phyloP scores from a whole-genome alignment of 306 rosid genomes.

The Trifolium fragiferum region DNA sequence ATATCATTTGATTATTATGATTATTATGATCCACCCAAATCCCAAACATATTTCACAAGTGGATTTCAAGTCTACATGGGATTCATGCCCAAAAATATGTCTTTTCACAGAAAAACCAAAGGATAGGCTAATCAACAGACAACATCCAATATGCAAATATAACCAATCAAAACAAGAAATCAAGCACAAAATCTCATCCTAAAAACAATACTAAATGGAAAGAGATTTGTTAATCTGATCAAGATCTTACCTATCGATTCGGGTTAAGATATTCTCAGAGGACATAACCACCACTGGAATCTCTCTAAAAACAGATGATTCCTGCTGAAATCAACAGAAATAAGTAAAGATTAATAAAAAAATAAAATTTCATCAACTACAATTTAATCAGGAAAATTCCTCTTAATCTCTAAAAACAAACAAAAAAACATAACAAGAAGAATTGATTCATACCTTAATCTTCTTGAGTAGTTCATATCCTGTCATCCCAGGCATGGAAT shows the following conservation, averaged over 20 bases:
- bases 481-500: slow-evolving; percentile 99
- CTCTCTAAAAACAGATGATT: slow-evolving; percentile 81
- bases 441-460: slow-evolving; percentile 72
- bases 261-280: slow-evolving; percentile 83
- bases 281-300: slow-evolving; percentile 98
- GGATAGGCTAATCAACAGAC: slow-evolving; percentile 25
- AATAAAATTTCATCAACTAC: background rate
- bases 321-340: slow-evolving; percentile 58
- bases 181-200: background rate
- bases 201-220: slow-evolving; percentile 13
- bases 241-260: slow-evolving; percentile 82
- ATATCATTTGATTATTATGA: slow-evolving; percentile 14
- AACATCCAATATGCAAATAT: background rate
- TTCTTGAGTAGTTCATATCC: slow-evolving; percentile 90
- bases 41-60: background rate
- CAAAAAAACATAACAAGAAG: background rate
- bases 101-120: background rate
- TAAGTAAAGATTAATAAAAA: background rate
- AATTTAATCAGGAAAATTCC: background rate
- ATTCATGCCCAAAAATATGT: background rate
- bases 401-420: background rate
- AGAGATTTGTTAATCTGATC: background rate
- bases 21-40: background rate
- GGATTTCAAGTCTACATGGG: slow-evolving; percentile 19
- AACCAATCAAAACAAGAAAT: slow-evolving; percentile 19